Conservation (phyloP, 2,329 filamentous ascomycete genomes). For the Ophiostoma populinum region DNA sequence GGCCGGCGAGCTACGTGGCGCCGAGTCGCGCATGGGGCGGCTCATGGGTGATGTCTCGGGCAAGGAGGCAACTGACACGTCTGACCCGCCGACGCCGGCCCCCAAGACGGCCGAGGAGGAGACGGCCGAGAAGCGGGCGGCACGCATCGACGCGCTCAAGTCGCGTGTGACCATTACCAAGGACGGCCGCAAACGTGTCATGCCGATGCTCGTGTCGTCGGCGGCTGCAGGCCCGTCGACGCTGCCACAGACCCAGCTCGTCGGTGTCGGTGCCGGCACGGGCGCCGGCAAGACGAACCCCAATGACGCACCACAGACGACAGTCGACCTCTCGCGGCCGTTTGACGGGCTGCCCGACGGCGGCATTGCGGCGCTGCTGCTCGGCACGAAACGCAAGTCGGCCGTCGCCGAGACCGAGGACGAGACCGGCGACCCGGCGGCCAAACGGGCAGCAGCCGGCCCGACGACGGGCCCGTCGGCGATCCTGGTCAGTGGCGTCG, state of each 20-base stretch:
- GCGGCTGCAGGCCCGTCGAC: constrained; percentile 78
- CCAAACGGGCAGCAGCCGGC: constrained; percentile 1
- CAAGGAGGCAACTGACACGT: constrained; percentile 8
- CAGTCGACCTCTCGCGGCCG: constrained; percentile 81
- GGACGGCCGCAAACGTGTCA: constrained; percentile 91
- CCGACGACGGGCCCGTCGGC: constrained; percentile 32
- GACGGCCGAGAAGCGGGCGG: constrained; percentile 33
- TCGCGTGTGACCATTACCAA: constrained; percentile 88
- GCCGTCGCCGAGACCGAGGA: constrained; percentile 65
- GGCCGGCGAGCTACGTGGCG: constrained; percentile 72
- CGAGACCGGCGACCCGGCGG: constrained; percentile 21
- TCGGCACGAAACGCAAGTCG: constrained; percentile 86
- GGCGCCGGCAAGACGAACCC: constrained; percentile 44
- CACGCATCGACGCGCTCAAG: constrained; percentile 50
- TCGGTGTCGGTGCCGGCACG: constrained; percentile 50
- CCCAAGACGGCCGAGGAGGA: constrained; percentile 22
- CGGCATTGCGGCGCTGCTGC: constrained; percentile 65
- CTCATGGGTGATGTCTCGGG: constrained; percentile 71
- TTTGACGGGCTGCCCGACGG: constrained; percentile 87
- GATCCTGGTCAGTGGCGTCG: constrained; percentile 58
- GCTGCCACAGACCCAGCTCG: constrained; percentile 71
- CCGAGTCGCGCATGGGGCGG: constrained; percentile 94
- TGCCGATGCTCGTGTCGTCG: constrained; percentile 77
- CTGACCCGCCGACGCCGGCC: not conserved
- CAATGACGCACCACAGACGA: constrained; percentile 60